Conservation (phyloP, 371 early-diverging fungal species). For the Mucor circinelloides region DNA sequence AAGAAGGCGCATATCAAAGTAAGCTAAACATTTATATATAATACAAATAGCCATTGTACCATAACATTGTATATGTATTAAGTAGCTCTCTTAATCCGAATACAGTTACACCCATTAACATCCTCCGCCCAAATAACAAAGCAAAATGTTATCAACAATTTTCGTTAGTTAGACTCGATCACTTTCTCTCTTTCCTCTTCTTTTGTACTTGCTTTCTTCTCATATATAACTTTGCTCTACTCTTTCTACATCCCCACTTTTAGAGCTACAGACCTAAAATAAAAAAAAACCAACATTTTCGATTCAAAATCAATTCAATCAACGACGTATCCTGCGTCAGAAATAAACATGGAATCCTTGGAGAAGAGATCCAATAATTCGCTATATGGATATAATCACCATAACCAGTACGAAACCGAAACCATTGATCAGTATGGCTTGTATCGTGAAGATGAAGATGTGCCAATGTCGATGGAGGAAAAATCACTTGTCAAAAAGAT, state of each 20-base stretch:
- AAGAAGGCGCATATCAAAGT: too few relatives aligned
- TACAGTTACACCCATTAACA: slow-evolving; percentile 3
- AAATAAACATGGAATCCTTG: slow-evolving; percentile 7
- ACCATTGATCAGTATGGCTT: slow-evolving; percentile 6
- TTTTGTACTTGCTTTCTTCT: background rate
- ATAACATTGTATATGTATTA: background rate
- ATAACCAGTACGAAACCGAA: slow-evolving; percentile 8
- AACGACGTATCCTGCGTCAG: slow-evolving; percentile 13
- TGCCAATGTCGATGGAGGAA: slow-evolving; percentile 34
- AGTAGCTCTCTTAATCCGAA: background rate
- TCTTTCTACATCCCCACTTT: background rate
- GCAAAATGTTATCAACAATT: background rate
- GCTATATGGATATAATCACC: slow-evolving; percentile 7
- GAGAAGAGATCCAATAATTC: slow-evolving; percentile 20
- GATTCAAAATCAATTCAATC: slow-evolving; percentile 16
- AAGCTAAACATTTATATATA: background rate
- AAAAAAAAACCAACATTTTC: slow-evolving; percentile 17
- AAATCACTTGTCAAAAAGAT: slow-evolving; percentile 37
- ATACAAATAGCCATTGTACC: background rate
- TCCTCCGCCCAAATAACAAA: background rate
- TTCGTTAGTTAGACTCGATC: background rate
- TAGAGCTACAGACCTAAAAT: background rate
- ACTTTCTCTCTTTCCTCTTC: background rate
- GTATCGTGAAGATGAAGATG: slow-evolving; percentile 10
- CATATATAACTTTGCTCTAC: background rate